Base-by-base conservation (phyloP, 768 basidiomycete species). In the Solioccasus polychromus region DNA sequence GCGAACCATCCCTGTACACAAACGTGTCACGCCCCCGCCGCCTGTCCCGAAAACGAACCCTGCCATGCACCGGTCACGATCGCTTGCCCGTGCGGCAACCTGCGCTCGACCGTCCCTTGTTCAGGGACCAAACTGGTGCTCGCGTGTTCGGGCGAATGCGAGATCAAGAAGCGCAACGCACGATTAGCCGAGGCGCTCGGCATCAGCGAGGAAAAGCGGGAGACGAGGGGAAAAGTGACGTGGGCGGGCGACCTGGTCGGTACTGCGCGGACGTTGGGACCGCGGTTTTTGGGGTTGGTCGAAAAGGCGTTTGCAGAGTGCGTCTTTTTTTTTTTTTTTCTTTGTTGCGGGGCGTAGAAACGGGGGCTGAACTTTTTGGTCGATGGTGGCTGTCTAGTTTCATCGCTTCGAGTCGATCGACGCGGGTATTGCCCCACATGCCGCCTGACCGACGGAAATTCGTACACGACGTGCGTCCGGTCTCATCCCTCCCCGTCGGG, bases 141-240 rank as follows among this genome's bases (percentile, higher is more conserved):
- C 8, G 86, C 87, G 52, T 99, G 96, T 59, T 80, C 81, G 14
- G 83, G 78, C 35, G 91, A 95, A 35, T 99, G 96, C 55, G 73
- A 71, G 29, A 72, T 92, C 39, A 88, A 85, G 35, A 88, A 94
- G 61, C 79, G 96, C 10, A 97, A 96, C 55, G 89, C 85, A 1
- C 71, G 81, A 28, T 68, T 99, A 8, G 96, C 96, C 1, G 92
- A 93, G 30, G 96, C 96, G 2, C 68, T 99, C 5, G 93, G 94
- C 0, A 95, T 98, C 57, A 83, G 70, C 30, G 64, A 76, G 14
- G 75, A 81, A 35, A 67, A 62, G 7, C 68, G 72, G 15, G 76
- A 71, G 4, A 10, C 30, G 8, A 15, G 64, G 67, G 50, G 57
- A 47, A 66, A 68, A 39, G 76, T 75, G 39, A 71, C 67, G 4